Percentiles rank a stretch among this genome's conserved stretches.
These are phyloP conservation scores for Hondaea fermentalgiana DNA, from an alignment of 108 stramenopile genomes.

Conservation along the genomic window DNA sequence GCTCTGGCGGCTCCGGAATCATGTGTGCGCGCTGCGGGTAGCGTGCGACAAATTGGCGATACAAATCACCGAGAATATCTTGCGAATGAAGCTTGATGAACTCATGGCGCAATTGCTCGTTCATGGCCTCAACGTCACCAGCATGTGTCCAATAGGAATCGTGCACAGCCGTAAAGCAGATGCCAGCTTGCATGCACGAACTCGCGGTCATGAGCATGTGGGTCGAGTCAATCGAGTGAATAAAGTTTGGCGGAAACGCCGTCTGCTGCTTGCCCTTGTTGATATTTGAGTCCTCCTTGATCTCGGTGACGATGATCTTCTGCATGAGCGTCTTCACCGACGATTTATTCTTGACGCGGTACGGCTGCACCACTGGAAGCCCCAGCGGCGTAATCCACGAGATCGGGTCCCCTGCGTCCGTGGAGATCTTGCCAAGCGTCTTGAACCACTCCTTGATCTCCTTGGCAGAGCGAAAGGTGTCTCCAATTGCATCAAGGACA, in stretches of 20 bases:
- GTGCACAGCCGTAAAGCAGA: constrained; percentile 93
- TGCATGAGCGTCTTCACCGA: constrained; percentile 84
- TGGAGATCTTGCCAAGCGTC: constrained; percentile 68
- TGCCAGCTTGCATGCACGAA: constrained; percentile 78
- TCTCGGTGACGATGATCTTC: constrained; percentile 62
- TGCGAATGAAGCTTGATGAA: constrained; percentile 88
- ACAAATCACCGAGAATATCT: constrained; percentile 77
- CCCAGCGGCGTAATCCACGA: constrained; percentile 95
- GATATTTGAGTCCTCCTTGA: constrained; percentile 75
- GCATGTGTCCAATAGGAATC: constrained; percentile 99
- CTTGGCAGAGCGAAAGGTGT: constrained; percentile 81
- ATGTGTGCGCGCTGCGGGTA: constrained; percentile 69
- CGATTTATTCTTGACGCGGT: constrained; percentile 60
- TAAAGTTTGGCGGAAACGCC: constrained; percentile 98
- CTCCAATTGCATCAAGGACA: constrained; percentile 86
- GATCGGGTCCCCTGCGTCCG: constrained; percentile 81
- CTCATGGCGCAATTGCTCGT: constrained; percentile 65
- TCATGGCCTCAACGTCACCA: constrained; percentile 91
- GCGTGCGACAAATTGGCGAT: constrained; percentile 62
- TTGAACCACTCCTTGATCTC: constrained; percentile 96
- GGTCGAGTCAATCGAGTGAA: constrained; percentile 95
- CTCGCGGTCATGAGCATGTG: constrained; percentile 98
- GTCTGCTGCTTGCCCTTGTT: constrained; percentile 68
- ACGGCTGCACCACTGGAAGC: constrained; percentile 94
- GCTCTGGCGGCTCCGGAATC: constrained; percentile 80